A percentile compares a stretch with the other conserved stretches of the same genome.
phyloP scores from a whole-genome alignment of 371 early-diverging fungal species.

The Mortierella sp. region DNA sequence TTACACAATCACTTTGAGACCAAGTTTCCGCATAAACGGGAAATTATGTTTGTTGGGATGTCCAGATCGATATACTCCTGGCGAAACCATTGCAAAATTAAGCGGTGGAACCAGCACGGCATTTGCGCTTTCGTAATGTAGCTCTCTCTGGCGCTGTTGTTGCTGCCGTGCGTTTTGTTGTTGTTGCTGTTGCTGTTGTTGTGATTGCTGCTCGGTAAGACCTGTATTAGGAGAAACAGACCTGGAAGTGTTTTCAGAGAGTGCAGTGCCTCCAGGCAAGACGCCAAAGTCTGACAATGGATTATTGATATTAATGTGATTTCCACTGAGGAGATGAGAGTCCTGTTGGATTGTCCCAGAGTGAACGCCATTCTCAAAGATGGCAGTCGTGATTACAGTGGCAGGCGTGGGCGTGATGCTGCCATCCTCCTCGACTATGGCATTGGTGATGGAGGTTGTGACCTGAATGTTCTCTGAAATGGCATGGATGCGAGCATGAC shows the following conservation, averaged over 20 bases:
- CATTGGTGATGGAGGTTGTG: constrained; percentile 22
- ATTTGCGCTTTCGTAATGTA: constrained; percentile 54
- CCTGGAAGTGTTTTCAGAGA: constrained; percentile 9
- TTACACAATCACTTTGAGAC: constrained; percentile 84
- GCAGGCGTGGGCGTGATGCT: constrained; percentile 29
- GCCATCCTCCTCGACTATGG: constrained; percentile 32
- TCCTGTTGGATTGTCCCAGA: constrained; percentile 16
- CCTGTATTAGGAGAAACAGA: constrained; percentile 14
- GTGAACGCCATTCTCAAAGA: constrained; percentile 34
- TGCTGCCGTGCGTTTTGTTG: constrained; percentile 32
- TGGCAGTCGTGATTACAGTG: constrained; percentile 21
- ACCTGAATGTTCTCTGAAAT: constrained; percentile 26
- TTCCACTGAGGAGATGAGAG: background rate
- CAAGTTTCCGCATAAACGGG: constrained; percentile 81
- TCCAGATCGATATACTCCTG: constrained; percentile 89
- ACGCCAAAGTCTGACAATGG: background rate
- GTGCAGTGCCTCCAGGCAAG: background rate
- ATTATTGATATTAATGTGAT: background rate
- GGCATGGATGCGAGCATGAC: background rate
- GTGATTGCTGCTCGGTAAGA: background rate
- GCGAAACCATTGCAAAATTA: constrained; percentile 91
- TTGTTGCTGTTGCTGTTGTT: constrained; percentile 11
- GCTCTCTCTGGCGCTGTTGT: constrained; percentile 41
- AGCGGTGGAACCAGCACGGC: constrained; percentile 84
- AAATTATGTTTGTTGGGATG: constrained; percentile 88